A percentile compares a stretch with the other conserved stretches of the same genome.
Conservation (phyloP, 1,284 basidiomycete genomes). For the Apiotrichum mycotoxinovorans region DNA sequence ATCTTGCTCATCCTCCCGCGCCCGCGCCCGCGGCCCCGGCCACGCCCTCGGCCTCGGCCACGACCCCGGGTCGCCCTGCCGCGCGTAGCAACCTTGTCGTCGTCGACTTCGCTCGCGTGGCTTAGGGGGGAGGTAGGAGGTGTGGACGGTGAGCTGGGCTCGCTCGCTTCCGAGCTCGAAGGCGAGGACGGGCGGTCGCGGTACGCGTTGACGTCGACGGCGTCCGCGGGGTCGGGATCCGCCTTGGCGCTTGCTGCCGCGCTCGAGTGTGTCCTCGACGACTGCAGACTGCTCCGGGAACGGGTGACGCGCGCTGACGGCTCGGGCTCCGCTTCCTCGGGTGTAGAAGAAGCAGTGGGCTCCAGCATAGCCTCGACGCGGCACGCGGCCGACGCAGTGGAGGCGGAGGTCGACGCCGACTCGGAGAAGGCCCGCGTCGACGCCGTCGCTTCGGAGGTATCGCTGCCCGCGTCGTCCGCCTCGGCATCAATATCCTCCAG, state of each 20-base stretch:
- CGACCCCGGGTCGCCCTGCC: neutral
- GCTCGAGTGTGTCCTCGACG: neutral
- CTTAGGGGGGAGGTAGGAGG: slow-evolving; percentile 13
- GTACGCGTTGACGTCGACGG: slow-evolving; percentile 7
- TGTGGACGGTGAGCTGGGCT: slow-evolving; percentile 8
- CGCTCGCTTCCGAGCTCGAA: slow-evolving; percentile 2
- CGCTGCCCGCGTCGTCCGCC: slow-evolving; percentile 8
- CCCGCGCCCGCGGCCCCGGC: neutral
- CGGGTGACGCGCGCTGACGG: neutral
- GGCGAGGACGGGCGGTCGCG: slow-evolving; percentile 8
- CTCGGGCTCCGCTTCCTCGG: too few species aligned
- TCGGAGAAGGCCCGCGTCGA: neutral
- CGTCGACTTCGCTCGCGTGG: slow-evolving; percentile 7
- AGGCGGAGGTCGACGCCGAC: neutral
- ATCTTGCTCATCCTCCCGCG: slow-evolving; percentile 8
- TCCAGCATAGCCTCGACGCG: slow-evolving; percentile 3
- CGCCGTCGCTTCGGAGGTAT: slow-evolving; percentile 3
- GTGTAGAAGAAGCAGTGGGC: neutral
- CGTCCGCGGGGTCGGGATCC: neutral
- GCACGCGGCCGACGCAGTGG: neutral
- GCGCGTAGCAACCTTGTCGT: neutral
- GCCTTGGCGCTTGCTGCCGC: too few species aligned
- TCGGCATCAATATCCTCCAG: slow-evolving; percentile 34
- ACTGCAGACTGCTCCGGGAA: neutral
- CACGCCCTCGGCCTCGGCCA: neutral